Base-by-base conservation (phyloP, 169 alveolate genomes). In the Perkinsus olseni region DNA sequence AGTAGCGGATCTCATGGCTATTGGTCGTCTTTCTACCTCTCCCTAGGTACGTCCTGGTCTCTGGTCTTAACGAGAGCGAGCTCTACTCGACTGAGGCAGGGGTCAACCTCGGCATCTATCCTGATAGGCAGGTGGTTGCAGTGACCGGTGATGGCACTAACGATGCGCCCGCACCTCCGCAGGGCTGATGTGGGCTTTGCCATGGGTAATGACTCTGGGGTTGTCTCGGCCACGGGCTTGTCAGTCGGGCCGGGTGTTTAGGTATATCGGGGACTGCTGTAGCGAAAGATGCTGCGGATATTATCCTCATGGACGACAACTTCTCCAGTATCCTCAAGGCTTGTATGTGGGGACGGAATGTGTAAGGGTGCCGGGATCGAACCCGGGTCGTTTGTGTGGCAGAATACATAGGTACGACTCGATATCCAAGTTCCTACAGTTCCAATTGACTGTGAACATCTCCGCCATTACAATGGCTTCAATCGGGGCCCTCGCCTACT, bases 91-190 rank as follows among this genome's bases (percentile, higher is more conserved):
- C 82, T 28, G 39, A 39, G 39, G 39, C 50, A 0, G 40, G 74
- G 6, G n/a, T 0, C 39, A 39, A 20, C 40, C 40, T n/a, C 4
- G 50, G 50, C 13, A 39, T 91, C 93, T 91, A 39, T 39, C 93
- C 93, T 11, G 93, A 91, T 38, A 3, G 93, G 34, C 93, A 91
- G 38, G 93, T 91, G 48, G 98, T 98, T 28, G 99, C 99, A 37
- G 99, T 98, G 40, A 97, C 99, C 11, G 99, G 99, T 74, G 99
- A 98, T 95, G 99, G 99, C 48, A 97, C 98, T 38, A 97, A 98
- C 95, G 99, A 98, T 96, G 99, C 98, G 38, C 99, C 99, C 82
- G 99, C 99, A 74, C 95, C n/a, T 98, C 3, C 38, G 50, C 3
- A 3, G 50, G 3, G 38, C 92, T 36, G 98, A 97, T 95, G 98